Conservation (phyloP, 768 basidiomycete species). For the Leccinum variicolor region DNA sequence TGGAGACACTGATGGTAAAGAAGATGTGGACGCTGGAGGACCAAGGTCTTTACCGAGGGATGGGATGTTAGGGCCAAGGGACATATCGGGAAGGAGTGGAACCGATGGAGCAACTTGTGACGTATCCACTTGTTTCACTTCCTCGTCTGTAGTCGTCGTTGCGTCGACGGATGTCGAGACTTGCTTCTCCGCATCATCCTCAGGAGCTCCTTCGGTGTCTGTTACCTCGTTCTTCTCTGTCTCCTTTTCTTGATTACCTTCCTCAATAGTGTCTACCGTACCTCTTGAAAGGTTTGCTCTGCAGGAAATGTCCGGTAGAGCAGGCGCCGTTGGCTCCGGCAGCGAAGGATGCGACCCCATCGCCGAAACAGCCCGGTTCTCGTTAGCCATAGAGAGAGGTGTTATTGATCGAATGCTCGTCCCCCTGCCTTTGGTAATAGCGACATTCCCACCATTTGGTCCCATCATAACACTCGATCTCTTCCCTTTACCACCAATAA, state of each 20-base stretch:
- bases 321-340: constrained; percentile 5
- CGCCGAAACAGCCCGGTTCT: neutral
- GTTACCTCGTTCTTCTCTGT: neutral
- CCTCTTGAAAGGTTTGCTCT: constrained; percentile 16
- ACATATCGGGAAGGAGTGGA: constrained; percentile 13
- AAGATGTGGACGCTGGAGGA: neutral
- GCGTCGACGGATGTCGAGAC: neutral
- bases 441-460: neutral
- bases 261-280: constrained; percentile 5
- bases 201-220: neutral
- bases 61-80: constrained; percentile 9
- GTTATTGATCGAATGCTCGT: constrained; percentile 15
- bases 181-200: constrained; percentile 1
- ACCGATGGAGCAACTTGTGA: neutral
- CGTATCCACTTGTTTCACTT: neutral
- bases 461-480: constrained; percentile 7
- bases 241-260: constrained; percentile 10
- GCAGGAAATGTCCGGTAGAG: constrained; percentile 15
- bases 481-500: constrained; percentile 36
- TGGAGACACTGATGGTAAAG: constrained; percentile 3
- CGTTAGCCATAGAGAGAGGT: neutral
- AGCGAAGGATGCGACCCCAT: constrained; percentile 3
- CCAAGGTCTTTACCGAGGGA: constrained; percentile 10
- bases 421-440: constrained; percentile 13
- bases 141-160: neutral